A percentile compares a stretch with the other conserved stretches of the same genome.
Conservation (phyloP, 139 green algal species). For the Tetraselmis striata region DNA sequence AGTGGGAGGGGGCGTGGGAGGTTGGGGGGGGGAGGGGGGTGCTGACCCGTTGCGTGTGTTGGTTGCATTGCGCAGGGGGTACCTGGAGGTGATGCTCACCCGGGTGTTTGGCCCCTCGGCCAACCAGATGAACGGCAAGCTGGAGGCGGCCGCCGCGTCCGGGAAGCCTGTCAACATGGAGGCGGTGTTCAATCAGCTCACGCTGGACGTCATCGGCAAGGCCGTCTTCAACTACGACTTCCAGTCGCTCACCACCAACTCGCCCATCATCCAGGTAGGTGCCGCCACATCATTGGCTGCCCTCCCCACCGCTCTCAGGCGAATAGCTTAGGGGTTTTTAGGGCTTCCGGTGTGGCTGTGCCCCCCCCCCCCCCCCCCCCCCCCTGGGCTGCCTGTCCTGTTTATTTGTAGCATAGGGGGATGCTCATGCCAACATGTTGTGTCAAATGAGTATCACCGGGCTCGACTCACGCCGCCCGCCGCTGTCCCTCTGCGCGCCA, state of each 20-base stretch:
- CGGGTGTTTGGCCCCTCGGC: conserved; percentile 72
- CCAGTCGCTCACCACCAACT: conserved; percentile 73
- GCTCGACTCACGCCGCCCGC: no score
- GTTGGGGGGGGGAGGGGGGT: not conserved
- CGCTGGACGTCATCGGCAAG: conserved; percentile 96
- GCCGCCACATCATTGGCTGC: no score
- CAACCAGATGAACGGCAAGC: conserved; percentile 67
- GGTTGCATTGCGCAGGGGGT: conserved; percentile 41
- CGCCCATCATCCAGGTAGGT: conserved; percentile 70
- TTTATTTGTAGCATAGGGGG: no score
- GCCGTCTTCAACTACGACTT: conserved; percentile 99
- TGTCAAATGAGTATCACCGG: no score
- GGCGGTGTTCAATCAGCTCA: conserved; percentile 88
- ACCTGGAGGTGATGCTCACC: conserved; percentile 88
- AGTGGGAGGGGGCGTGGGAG: not conserved
- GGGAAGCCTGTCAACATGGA: conserved; percentile 87
- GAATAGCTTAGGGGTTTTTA: no score
- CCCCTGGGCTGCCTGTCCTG: no score
- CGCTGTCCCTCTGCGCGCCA: no score
- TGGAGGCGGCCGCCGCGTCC: conserved; percentile 33
- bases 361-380: no score
- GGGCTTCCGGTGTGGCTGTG: no score
- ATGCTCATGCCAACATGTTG: no score
- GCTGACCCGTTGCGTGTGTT: conserved; percentile 3
- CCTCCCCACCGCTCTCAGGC: no score